These are phyloP conservation scores for Hymenoscyphus repandus DNA, from an alignment of 2,329 filamentous ascomycete genomes.

Conservation along the genomic window DNA sequence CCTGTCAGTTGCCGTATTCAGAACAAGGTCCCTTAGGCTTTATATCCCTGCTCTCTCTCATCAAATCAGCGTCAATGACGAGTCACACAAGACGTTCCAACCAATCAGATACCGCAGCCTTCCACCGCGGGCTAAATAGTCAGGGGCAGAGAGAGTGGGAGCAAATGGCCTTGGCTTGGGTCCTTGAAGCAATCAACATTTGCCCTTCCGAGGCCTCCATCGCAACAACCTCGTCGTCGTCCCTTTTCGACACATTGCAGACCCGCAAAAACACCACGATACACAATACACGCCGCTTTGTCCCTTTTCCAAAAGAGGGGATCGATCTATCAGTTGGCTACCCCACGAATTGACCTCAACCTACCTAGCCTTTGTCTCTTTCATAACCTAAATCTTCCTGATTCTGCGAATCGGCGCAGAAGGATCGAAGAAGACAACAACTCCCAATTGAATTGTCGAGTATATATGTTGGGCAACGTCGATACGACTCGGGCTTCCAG, in stretches of 20 bases:
- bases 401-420: neutral
- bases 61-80: no score
- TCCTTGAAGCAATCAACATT: neutral
- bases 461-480: slow-evolving; percentile 3
- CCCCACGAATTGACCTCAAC: neutral
- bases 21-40: no score
- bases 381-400: neutral
- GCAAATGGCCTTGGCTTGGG: neutral
- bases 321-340: neutral
- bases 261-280: neutral
- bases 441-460: neutral
- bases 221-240: neutral
- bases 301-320: no score
- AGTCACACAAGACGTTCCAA: neutral
- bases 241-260: neutral
- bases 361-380: neutral
- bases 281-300: neutral
- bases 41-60: no score
- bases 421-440: neutral
- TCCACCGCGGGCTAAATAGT: neutral
- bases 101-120: neutral
- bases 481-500: slow-evolving; percentile 1
- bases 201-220: neutral
- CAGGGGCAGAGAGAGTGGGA: neutral
- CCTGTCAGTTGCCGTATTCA: no score